Conservation (phyloP, 805 yeast species). For the Candida multigemmis region DNA sequence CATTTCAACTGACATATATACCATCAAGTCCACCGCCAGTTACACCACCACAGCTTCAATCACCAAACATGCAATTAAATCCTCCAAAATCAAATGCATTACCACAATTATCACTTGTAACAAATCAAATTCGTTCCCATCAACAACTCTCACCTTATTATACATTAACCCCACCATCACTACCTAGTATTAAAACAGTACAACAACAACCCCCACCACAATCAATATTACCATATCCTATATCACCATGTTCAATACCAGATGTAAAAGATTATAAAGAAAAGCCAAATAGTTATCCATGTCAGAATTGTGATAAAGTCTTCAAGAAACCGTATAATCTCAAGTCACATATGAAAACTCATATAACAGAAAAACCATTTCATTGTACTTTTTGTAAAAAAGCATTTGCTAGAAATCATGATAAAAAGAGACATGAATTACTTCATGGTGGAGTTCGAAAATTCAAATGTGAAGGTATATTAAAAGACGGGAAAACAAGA, state of each 20-base stretch:
- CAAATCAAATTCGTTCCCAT: not conserved
- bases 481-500: constrained; percentile 45
- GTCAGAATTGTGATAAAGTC: constrained; percentile 34
- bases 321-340: constrained; percentile 42
- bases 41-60: not conserved
- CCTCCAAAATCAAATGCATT: too few species aligned
- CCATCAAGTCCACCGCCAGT: too few species aligned
- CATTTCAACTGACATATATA: too few species aligned
- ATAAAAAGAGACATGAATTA: constrained; percentile 65
- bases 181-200: too few species aligned
- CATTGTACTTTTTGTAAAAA: constrained; percentile 55
- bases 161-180: too few species aligned
- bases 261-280: constrained; percentile 3
- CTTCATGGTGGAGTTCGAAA: constrained; percentile 68
- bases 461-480: constrained; percentile 55
- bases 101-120: too few species aligned
- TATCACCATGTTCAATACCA: too few species aligned
- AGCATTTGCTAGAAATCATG: constrained; percentile 71
- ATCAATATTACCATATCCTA: too few species aligned
- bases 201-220: too few species aligned
- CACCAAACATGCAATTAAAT: not conserved
- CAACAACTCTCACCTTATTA: not conserved
- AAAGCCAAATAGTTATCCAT: constrained; percentile 16
- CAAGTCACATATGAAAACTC: constrained; percentile 40
- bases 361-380: constrained; percentile 65